phyloP scores from a whole-genome alignment of 257 asterid species.

The Solanum raphanifolium region DNA sequence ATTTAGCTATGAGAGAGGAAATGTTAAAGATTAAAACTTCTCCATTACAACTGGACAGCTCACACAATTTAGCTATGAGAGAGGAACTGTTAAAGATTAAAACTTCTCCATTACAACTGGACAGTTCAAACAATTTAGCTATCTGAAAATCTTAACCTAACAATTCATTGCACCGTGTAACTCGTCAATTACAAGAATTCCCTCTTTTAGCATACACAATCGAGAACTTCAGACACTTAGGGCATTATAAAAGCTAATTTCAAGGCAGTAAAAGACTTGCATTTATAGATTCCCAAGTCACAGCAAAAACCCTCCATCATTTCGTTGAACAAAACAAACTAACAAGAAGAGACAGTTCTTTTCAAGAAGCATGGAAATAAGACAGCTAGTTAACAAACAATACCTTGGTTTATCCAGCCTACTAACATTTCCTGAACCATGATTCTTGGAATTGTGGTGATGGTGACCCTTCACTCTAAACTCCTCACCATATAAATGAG shows the following conservation, averaged over 20 bases:
- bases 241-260: neutral
- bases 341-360: neutral
- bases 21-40: neutral
- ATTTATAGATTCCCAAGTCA: neutral
- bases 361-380: neutral
- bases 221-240: neutral
- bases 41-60: neutral
- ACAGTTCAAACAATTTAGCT: neutral
- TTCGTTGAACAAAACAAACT: neutral
- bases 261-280: neutral
- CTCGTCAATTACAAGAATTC: neutral
- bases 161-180: neutral
- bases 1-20: neutral
- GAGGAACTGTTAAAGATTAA: neutral
- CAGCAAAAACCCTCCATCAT: neutral
- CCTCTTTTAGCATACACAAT: neutral
- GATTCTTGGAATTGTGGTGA: constrained; percentile 12
- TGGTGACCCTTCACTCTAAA: constrained; percentile 38
- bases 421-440: constrained; percentile 36
- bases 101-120: neutral
- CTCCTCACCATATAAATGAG: constrained; percentile 50
- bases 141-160: neutral
- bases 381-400: neutral
- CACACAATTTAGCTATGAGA: neutral
- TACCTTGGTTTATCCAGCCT: constrained; percentile 39